Evolutionary conservation across 192 early-diverging fungal genomes (phyloP).

Genomic region (Entomortierella beljakovae): DNA sequence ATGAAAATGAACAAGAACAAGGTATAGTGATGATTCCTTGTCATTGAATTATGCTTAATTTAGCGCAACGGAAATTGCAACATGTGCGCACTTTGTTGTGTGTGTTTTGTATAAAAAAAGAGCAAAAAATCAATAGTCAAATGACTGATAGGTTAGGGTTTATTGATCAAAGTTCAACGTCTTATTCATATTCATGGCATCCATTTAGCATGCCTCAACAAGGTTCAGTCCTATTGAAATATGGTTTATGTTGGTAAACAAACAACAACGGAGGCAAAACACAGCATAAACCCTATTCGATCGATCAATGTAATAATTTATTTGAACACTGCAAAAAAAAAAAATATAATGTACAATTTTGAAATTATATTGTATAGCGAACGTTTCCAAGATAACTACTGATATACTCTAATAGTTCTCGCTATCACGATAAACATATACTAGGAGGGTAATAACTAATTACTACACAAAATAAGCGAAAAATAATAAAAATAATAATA

Average conservation of each 20-base stretch:
- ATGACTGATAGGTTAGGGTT: too few relatives aligned
- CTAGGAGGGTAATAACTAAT: too few relatives aligned
- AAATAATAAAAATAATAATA: not conserved
- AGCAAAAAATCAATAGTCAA: too few relatives aligned
- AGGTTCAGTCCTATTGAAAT: not conserved
- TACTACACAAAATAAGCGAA: too few relatives aligned
- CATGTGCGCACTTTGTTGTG: too few relatives aligned
- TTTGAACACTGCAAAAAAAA: not conserved
- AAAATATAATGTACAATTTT: not conserved
- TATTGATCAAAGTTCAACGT: not conserved
- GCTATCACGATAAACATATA: not conserved
- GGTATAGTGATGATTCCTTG: too few relatives aligned
- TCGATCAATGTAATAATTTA: not conserved
- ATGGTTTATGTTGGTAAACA: not conserved
- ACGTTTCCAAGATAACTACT: not conserved
- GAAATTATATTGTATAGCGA: not conserved
- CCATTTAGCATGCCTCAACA: not conserved
- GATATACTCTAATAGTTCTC: slow-evolving; percentile 7
- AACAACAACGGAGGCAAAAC: not conserved
- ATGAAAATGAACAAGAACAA: too few relatives aligned
- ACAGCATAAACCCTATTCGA: not conserved
- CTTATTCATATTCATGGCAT: too few relatives aligned
- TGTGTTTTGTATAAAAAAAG: too few relatives aligned
- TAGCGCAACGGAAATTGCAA: too few relatives aligned
- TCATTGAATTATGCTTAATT: too few relatives aligned